A percentile compares a stretch with the other conserved stretches of the same genome.
These are phyloP conservation scores for Pythium apleroticum DNA, from an alignment of 352 stramenopile species.

Conservation along the genomic window DNA sequence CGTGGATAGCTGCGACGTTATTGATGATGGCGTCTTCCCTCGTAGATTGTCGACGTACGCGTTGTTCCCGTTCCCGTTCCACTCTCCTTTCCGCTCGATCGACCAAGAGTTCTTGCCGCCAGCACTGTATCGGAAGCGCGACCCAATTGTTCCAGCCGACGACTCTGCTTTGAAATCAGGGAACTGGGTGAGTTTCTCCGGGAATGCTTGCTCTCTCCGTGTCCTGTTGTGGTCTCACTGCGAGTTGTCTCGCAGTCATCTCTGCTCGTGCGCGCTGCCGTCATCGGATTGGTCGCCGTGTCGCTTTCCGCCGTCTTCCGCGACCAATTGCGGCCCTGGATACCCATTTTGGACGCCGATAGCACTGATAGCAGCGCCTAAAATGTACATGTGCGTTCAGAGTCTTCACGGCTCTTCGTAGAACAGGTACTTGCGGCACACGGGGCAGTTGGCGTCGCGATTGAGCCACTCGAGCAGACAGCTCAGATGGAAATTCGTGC, in stretches of 20 bases:
- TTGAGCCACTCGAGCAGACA: conserved; percentile 88
- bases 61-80: conserved; percentile 31
- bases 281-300: conserved; percentile 17
- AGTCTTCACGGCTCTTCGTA: conserved; percentile 72
- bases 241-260: conserved; percentile 8
- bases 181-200: conserved; percentile 13
- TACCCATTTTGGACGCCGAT: conserved; percentile 5
- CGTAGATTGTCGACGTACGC: conserved; percentile 25
- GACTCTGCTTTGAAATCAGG: not conserved
- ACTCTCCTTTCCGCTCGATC: conserved; percentile 23
- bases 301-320: conserved; percentile 26
- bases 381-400: not conserved
- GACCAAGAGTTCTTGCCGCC: conserved; percentile 22
- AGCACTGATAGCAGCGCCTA: not conserved
- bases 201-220: no score
- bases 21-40: not conserved
- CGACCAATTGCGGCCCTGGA: conserved; percentile 20
- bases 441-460: conserved; percentile 79
- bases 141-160: not conserved
- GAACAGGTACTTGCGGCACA: conserved; percentile 85
- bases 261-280: conserved; percentile 5
- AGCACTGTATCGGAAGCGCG: conserved; percentile 18
- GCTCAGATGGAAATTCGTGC: conserved; percentile 88
- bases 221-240: not conserved
- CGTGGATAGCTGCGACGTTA: no score